Evolutionary conservation across 1,284 basidiomycete species (phyloP).

Genomic region (Trichosporon ovoides): DNA sequence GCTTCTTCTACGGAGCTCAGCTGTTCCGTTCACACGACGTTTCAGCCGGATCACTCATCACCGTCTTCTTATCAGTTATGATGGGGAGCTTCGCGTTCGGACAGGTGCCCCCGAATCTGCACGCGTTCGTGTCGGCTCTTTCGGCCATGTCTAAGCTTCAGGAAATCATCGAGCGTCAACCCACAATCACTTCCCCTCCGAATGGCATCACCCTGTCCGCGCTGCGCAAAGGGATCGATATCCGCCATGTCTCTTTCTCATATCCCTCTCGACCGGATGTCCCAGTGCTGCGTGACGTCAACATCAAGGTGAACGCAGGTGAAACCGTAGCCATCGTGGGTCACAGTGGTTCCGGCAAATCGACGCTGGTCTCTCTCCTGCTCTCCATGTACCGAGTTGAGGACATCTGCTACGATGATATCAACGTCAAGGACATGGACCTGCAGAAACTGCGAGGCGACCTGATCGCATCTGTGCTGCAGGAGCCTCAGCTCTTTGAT

Average conservation of each 20-base stretch:
- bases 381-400: slow-evolving; percentile 21
- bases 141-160: background rate
- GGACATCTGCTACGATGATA: slow-evolving; percentile 89
- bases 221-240: background rate
- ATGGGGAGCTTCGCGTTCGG: background rate
- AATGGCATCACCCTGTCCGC: background rate
- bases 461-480: slow-evolving; percentile 81
- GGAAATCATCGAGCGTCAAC: background rate
- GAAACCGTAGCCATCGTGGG: background rate
- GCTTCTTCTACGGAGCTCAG: background rate
- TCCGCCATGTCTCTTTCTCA: background rate
- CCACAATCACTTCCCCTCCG: background rate
- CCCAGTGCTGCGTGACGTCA: background rate
- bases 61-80: background rate
- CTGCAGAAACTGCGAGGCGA: slow-evolving; percentile 52
- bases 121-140: background rate
- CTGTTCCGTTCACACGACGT: background rate
- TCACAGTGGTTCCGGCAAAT: slow-evolving; percentile 79
- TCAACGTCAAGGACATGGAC: slow-evolving; percentile 42
- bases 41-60: background rate
- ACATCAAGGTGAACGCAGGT: background rate
- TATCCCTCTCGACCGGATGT: background rate
- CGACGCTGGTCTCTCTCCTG: slow-evolving; percentile 80
- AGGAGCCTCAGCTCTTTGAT: slow-evolving; percentile 57
- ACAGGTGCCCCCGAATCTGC: background rate